A percentile compares a stretch with the other conserved stretches of the same genome.
Evolutionary conservation across 2,329 filamentous ascomycete genomes (phyloP).

Genomic region (Knufia fluminis): DNA sequence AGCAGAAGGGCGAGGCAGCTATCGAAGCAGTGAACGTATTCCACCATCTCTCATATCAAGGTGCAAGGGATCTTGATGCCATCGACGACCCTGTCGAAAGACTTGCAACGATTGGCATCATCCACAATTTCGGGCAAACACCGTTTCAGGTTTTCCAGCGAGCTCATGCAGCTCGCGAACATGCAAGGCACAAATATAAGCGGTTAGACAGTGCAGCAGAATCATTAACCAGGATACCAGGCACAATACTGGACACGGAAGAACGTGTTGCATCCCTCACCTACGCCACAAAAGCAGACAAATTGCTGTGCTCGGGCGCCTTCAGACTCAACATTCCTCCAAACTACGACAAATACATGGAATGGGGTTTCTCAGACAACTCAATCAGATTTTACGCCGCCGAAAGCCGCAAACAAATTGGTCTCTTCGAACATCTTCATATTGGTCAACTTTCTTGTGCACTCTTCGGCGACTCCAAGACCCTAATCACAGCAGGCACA

Average conservation of each 20-base stretch:
- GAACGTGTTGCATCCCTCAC: conserved; percentile 73
- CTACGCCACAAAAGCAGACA: conserved; percentile 70
- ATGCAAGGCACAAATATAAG: conserved; percentile 52
- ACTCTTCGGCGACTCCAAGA: conserved; percentile 79
- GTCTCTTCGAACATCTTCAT: conserved; percentile 88
- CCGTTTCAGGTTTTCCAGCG: conserved; percentile 87
- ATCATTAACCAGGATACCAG: conserved; percentile 65
- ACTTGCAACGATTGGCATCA: conserved; percentile 83
- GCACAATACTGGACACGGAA: conserved; percentile 55
- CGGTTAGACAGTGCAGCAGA: conserved; percentile 71
- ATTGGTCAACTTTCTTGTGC: conserved; percentile 79
- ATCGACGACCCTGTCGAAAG: conserved; percentile 84
- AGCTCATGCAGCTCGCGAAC: conserved; percentile 68
- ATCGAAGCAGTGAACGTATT: conserved; percentile 91
- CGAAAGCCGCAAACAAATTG: conserved; percentile 72
- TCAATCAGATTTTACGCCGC: conserved; percentile 84
- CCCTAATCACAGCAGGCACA: conserved; percentile 80
- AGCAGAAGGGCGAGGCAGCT: conserved; percentile 87
- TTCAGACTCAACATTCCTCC: conserved; percentile 83
- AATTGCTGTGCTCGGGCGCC: conserved; percentile 71
- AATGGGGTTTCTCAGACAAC: conserved; percentile 93
- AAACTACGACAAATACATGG: conserved; percentile 77
- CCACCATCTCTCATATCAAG: conserved; percentile 89
- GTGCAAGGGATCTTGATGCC: conserved; percentile 81
- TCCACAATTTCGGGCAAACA: conserved; percentile 97